Evolutionary conservation across 2,329 filamentous ascomycete species (phyloP).

Genomic region (Chalaropsis thielavioides): DNA sequence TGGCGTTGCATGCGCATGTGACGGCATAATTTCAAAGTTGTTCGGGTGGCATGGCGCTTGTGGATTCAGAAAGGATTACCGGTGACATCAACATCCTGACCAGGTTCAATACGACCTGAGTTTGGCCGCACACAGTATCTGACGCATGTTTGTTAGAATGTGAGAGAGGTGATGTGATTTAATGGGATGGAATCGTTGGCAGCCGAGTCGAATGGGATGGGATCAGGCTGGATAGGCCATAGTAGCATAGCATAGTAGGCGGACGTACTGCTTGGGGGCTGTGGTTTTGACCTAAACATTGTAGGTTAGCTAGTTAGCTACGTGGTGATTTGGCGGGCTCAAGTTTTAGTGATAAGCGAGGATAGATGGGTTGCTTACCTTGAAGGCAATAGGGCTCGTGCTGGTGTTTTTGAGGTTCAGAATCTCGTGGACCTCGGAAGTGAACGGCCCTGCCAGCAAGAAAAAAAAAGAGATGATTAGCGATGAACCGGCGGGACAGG

Average conservation of each 20-base stretch:
- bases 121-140: constrained; percentile 98
- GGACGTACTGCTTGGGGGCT: constrained; percentile 84
- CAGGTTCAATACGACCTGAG: constrained; percentile 86
- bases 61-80: constrained; percentile 40
- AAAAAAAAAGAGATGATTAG: constrained; percentile 1
- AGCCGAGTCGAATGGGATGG: constrained; percentile 18
- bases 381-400: constrained; percentile 50
- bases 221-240: not conserved
- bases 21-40: constrained; percentile 6
- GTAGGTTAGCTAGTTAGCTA: not conserved
- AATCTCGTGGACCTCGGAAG: constrained; percentile 48
- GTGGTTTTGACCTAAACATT: constrained; percentile 81
- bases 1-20: constrained; percentile 20
- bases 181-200: constrained; percentile 15
- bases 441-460: constrained; percentile 44
- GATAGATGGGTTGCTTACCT: constrained; percentile 34
- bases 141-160: constrained; percentile 16
- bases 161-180: not conserved
- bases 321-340: not conserved
- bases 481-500: not conserved
- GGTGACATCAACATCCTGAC: constrained; percentile 79
- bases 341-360: not conserved
- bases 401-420: constrained; percentile 52
- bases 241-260: not conserved
- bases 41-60: not conserved